Conservation (phyloP, 164 flowering plant species). For the Annona squamosa region DNA sequence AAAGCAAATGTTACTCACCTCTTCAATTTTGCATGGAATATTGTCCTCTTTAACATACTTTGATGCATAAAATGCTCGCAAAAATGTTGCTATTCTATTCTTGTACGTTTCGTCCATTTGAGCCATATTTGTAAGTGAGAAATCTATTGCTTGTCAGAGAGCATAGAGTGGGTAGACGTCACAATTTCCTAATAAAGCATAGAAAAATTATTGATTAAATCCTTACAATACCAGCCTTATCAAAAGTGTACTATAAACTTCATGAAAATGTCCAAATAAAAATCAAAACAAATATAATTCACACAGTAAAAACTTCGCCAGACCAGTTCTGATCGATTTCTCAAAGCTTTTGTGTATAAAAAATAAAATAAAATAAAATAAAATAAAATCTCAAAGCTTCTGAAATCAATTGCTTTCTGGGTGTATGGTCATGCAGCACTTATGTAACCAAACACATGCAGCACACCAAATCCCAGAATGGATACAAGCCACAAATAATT, state of each 20-base stretch:
- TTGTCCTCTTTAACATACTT: slow-evolving; percentile 38
- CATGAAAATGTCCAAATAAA: background rate
- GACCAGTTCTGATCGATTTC: background rate
- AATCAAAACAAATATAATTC: background rate
- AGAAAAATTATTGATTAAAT: background rate
- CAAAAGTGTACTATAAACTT: background rate
- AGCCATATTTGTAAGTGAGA: slow-evolving; percentile 27
- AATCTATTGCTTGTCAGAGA: background rate
- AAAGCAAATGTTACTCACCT: slow-evolving; percentile 30
- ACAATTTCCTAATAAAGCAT: background rate
- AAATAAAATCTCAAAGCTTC: background rate
- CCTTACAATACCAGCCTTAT: background rate
- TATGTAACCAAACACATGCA: background rate
- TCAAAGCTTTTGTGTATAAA: no score
- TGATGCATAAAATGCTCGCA: slow-evolving; percentile 26
- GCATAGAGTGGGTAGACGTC: background rate
- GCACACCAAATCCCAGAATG: background rate
- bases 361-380: no score
- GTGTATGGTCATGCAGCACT: background rate
- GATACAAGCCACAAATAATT: background rate
- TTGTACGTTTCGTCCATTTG: slow-evolving; percentile 20
- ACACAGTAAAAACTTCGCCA: background rate
- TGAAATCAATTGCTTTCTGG: background rate
- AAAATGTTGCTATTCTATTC: slow-evolving; percentile 27
- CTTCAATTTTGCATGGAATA: slow-evolving; percentile 59